Percentiles rank a stretch among this genome's conserved stretches.
Evolutionary conservation across 345 rosid species (phyloP).

Genomic region (Ailanthus altissimus): DNA sequence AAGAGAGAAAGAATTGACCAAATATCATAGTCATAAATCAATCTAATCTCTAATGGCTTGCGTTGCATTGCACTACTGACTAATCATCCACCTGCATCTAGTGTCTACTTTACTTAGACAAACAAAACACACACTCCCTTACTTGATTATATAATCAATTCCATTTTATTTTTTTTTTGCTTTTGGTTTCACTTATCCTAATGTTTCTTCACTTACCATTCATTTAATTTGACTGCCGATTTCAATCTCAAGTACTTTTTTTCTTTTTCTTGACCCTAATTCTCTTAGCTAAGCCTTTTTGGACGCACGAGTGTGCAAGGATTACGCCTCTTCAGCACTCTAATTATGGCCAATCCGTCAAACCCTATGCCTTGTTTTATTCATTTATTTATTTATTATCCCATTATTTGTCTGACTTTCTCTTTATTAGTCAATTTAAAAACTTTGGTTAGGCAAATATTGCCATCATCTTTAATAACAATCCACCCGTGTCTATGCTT

Average conservation of each 20-base stretch:
- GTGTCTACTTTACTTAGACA: conserved; percentile 17
- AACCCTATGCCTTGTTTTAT: background rate
- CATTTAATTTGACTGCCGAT: conserved; percentile 7
- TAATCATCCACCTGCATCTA: conserved; percentile 9
- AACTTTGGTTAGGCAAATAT: conserved; percentile 20
- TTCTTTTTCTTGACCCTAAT: background rate
- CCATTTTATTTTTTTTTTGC: background rate
- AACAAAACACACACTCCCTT: background rate
- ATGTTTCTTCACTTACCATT: conserved; percentile 8
- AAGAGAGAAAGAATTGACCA: background rate
- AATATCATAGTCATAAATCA: background rate
- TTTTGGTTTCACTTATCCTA: background rate
- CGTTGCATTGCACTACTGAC: conserved; percentile 13
- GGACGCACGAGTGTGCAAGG: background rate
- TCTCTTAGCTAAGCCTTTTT: background rate
- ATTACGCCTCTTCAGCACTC: background rate
- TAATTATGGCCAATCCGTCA: background rate
- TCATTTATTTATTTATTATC: background rate
- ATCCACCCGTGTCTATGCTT: background rate
- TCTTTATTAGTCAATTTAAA: background rate
- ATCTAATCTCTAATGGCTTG: conserved; percentile 8
- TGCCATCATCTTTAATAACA: conserved; percentile 4
- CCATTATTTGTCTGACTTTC: background rate
- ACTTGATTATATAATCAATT: background rate
- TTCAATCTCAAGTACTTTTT: background rate